Evolutionary conservation across 1,139 yeast genomes (phyloP), one percentile per base, ranked within the genome.

Genomic region (Yamadazyma blattariae): DNA sequence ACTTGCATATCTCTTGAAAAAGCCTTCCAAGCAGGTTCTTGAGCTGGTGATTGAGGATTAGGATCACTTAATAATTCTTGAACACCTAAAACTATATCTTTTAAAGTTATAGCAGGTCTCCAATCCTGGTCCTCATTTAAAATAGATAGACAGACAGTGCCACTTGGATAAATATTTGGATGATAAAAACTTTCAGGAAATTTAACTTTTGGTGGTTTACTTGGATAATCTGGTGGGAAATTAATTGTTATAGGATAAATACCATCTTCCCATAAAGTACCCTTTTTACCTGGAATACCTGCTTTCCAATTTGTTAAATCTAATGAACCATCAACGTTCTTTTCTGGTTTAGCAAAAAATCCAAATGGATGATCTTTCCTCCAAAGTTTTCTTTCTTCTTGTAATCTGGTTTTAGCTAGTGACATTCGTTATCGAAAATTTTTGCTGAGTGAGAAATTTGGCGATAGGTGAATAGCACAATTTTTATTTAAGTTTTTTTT

Each of bases 321-420:
- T 47, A 92, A 69, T 1, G 89, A 70, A 1, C 98, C 98, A 53
- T 89, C 96, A 3, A 68, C 54, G 12, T 72, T 68, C 56, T 86
- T 90, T 28, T 67, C 59, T 5, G 99, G 99, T 54, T 86, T 88
- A 26, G 98, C 98, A 50, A 67, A 89, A 61, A 92, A 92, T 4
- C 98, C 98, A 61, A 89, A 92, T 0, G 99, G 99, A 58, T 94
- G 99, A 57, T 90, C 97, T 59, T 89, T 92, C 50, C 99, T 79
- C 99, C 99, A 92, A 58, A 85, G 90, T 62, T 90, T 92, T 57
- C 97, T 71, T 59, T 86, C 95, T 57, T 85, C 94, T 56, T 87
- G 95, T 39, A 88, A 71, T 48, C 96, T 74, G 44, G 80, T 88
- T 47, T 83, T 71, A 55, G 94, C 82, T 45, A 88, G 73, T 18